Conservation (phyloP, 805 yeast species). For the Myxozyma melibiosi region DNA sequence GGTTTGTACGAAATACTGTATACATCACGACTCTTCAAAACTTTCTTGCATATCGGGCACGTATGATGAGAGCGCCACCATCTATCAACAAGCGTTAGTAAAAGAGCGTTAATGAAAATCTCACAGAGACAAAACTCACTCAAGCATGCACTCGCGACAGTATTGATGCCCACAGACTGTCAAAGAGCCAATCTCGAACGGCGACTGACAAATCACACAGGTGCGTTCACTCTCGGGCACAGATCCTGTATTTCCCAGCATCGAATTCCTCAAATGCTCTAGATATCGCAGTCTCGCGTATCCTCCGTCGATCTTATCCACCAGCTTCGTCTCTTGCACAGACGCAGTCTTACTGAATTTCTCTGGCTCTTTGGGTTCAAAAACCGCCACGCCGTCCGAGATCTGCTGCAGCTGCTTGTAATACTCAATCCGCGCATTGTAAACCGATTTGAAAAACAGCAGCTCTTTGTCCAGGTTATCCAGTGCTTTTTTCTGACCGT, state of each 20-base stretch:
- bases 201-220: slow-evolving; percentile 78
- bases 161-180: slow-evolving; percentile 92
- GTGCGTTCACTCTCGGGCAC: slow-evolving; percentile 47
- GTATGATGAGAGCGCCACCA: slow-evolving; percentile 63
- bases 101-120: neutral
- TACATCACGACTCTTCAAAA: slow-evolving; percentile 53
- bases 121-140: slow-evolving; percentile 31
- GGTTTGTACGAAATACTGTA: slow-evolving; percentile 69
- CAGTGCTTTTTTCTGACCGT: slow-evolving; percentile 49
- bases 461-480: slow-evolving; percentile 51
- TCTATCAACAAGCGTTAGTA: slow-evolving; percentile 2
- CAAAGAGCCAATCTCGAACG: slow-evolving; percentile 73
- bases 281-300: slow-evolving; percentile 53
- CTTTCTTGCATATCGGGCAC: slow-evolving; percentile 83
- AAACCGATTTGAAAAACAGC: slow-evolving; percentile 60
- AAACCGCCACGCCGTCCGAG: slow-evolving; percentile 75
- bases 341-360: slow-evolving; percentile 35
- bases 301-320: slow-evolving; percentile 39
- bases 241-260: slow-evolving; percentile 34
- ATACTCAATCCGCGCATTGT: slow-evolving; percentile 78
- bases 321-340: slow-evolving; percentile 26
- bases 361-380: slow-evolving; percentile 42
- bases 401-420: slow-evolving; percentile 81
- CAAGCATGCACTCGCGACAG: slow-evolving; percentile 75
- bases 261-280: slow-evolving; percentile 45